phyloP scores from a whole-genome alignment of 805 yeast species.

The Starmerella floricola region DNA sequence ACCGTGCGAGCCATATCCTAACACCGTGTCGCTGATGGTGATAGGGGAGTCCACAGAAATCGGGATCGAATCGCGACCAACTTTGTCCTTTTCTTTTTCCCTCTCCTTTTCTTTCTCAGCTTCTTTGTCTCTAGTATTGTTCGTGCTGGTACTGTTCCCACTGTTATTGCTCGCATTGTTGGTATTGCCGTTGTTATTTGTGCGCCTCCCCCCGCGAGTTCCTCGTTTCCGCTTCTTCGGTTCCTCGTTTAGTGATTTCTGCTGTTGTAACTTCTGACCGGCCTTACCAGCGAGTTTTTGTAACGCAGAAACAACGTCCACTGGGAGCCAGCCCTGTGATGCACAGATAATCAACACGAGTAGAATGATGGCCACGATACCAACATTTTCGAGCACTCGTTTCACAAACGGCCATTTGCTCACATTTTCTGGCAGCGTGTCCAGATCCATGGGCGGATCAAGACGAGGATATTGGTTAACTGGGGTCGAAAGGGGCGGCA shows the following conservation, averaged over 20 bases:
- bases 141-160: not conserved
- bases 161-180: not conserved
- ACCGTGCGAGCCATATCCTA: conserved; percentile 95
- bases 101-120: conserved; percentile 4
- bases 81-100: conserved; percentile 2
- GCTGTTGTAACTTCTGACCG: not conserved
- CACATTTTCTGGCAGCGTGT: not conserved
- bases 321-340: conserved; percentile 10
- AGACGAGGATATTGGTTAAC: conserved; percentile 10
- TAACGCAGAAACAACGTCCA: not conserved
- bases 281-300: not conserved
- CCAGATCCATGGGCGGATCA: conserved; percentile 9
- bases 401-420: not conserved
- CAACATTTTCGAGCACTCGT: not conserved
- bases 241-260: not conserved
- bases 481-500: conserved; percentile 6
- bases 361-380: not conserved
- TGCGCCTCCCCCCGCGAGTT: conserved; percentile 53
- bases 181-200: no score
- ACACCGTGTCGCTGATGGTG: conserved; percentile 51
- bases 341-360: not conserved
- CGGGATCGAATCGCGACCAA: not conserved
- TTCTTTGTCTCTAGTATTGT: not conserved
- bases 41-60: conserved; percentile 16
- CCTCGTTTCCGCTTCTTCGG: conserved; percentile 67